These are phyloP conservation scores for Starmera amethionina DNA, from an alignment of 805 yeast species.

Conservation along the genomic window DNA sequence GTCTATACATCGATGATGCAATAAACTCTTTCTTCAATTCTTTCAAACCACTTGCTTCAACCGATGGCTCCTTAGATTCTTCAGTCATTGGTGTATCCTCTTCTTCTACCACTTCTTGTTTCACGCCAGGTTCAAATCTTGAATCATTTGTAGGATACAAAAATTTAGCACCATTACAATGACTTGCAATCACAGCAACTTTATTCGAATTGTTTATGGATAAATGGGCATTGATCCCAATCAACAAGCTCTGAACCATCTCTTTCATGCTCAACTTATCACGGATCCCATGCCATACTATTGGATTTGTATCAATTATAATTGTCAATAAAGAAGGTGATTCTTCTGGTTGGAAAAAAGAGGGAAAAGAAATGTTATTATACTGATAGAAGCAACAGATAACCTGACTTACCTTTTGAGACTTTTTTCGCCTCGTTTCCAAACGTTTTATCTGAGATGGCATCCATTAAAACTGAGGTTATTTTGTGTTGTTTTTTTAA, in stretches of 20 bases:
- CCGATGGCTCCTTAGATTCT: constrained; percentile 5
- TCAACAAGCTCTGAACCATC: constrained; percentile 52
- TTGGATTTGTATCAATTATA: constrained; percentile 68
- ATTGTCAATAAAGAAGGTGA: constrained; percentile 74
- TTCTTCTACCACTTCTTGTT: neutral
- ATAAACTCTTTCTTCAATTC: constrained; percentile 21
- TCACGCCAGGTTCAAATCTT: neutral
- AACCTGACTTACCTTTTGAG: constrained; percentile 26
- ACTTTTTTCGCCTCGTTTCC: constrained; percentile 16
- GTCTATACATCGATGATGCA: constrained; percentile 69
- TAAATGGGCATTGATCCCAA: constrained; percentile 79
- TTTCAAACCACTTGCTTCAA: constrained; percentile 7
- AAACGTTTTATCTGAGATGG: constrained; percentile 53
- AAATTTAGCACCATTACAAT: constrained; percentile 57
- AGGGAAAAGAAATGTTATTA: neutral
- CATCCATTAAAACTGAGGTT: constrained; percentile 43
- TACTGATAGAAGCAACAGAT: no score
- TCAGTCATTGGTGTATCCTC: neutral
- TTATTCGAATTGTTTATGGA: constrained; percentile 77
- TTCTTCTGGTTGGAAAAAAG: constrained; percentile 34
- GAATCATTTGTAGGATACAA: constrained; percentile 46
- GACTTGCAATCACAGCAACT: constrained; percentile 73
- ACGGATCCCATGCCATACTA: constrained; percentile 28
- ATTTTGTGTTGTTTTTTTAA: no score
- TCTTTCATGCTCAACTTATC: constrained; percentile 21